Evolutionary conservation across 306 rosid species (phyloP), one percentile per base, ranked within the genome.

Genomic region (Fagus sylvatica): DNA sequence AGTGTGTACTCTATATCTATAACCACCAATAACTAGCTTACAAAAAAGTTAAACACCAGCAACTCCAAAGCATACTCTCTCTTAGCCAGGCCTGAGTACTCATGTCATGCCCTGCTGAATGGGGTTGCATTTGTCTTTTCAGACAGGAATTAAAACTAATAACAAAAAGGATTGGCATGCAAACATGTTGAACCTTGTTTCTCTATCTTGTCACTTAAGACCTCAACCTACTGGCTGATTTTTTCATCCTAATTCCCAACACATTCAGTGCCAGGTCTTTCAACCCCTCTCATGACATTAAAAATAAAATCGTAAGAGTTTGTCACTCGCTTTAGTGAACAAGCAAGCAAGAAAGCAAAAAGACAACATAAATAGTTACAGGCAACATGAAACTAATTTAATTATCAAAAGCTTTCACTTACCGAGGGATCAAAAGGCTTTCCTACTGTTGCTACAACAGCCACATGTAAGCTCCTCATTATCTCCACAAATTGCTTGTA

Each of bases 401-500:
- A 22, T 69, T 56, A 59, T 73, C 69, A 54, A 76, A 73, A 68
- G 33, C 55, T 34, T 39, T 70, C 62, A 82, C 97, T 87, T 85
- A 95, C 99, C 48, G 83, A 74, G 36, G 98, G 99, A 86, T 95
- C 93, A 76, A 95, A 95, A 53, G 92, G 98, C 85, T 88, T 91
- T 66, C 98, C 98, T 37, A 89, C 86, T 5, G 97, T 90, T 65
- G 98, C 84, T 30, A 95, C 84, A 30, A 81, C 86, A 40, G 98
- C 81, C 77, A 95, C 97, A 11, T 55, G 76, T 87, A 89, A 85
- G 80, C 91, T 91, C 85, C 89, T 86, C 93, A 95, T 64, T 66
- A 81, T 56, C 86, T 95, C 99, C 40, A 95, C 98, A 36, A 95
- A 93, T 71, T 95, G 99, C 85, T 91, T 95, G 82, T 95, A 95